Percentiles rank a stretch among this genome's conserved stretches.
phyloP scores from a whole-genome alignment of 1,284 basidiomycete species.

The Moniliella sp. region DNA sequence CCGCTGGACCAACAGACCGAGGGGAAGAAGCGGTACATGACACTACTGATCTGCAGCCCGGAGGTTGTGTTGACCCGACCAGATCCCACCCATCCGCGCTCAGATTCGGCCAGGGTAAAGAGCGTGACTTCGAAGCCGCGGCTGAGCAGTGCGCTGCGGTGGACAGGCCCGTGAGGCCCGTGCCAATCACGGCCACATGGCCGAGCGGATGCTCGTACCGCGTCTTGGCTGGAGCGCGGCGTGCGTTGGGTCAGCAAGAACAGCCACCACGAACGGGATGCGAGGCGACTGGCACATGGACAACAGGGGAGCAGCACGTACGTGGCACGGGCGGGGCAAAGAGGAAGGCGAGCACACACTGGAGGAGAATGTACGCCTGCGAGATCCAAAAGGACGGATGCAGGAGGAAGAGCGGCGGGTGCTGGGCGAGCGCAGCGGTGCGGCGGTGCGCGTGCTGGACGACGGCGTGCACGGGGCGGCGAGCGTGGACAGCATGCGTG shows the following conservation, averaged over 20 bases:
- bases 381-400: no score
- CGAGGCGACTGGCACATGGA: background rate
- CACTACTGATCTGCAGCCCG: slow-evolving; percentile 44
- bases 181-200: slow-evolving; percentile 33
- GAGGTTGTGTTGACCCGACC: slow-evolving; percentile 44
- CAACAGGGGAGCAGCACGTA: background rate
- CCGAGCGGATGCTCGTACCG: slow-evolving; percentile 14
- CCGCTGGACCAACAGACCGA: slow-evolving; percentile 13
- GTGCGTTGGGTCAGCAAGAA: background rate
- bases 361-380: background rate
- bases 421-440: no score
- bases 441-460: no score
- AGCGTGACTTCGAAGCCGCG: slow-evolving; percentile 31
- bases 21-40: slow-evolving; percentile 38
- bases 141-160: slow-evolving; percentile 31
- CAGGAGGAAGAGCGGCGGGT: no score
- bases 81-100: slow-evolving; percentile 42
- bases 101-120: slow-evolving; percentile 26
- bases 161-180: slow-evolving; percentile 33
- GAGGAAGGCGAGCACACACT: slow-evolving; percentile 3
- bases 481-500: no score
- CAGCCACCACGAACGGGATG: background rate
- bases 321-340: slow-evolving; percentile 19
- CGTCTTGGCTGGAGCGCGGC: slow-evolving; percentile 2
- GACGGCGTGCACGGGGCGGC: no score